These are phyloP conservation scores for Coemansia sp. DNA, from an alignment of 192 early-diverging fungal species.

Conservation along the genomic window DNA sequence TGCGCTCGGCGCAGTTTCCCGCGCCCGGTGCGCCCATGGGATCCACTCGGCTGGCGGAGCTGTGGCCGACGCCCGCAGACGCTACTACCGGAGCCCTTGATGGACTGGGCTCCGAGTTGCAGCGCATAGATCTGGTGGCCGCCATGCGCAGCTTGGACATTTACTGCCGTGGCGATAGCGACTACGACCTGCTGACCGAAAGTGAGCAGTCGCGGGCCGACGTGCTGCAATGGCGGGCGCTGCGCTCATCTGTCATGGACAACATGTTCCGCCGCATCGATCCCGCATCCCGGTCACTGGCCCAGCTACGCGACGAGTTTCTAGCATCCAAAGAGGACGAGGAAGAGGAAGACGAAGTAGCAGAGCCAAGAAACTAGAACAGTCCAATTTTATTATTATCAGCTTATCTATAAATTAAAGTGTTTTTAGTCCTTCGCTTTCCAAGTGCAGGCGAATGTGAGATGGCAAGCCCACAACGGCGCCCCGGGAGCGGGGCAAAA, in stretches of 20 bases:
- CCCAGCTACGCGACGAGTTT: slow-evolving; percentile 21
- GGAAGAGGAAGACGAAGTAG: neutral
- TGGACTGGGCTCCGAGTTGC: slow-evolving; percentile 20
- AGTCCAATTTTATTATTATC: neutral
- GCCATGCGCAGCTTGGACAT: slow-evolving; percentile 34
- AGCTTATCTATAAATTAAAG: slow-evolving; percentile 13
- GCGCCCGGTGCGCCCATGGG: slow-evolving; percentile 7
- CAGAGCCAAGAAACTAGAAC: neutral
- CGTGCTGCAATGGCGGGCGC: slow-evolving; percentile 42
- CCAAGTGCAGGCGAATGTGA: slow-evolving; percentile 40
- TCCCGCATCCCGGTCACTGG: slow-evolving; percentile 28
- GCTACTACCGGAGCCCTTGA: slow-evolving; percentile 8
- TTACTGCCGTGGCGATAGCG: slow-evolving; percentile 41
- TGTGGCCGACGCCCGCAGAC: slow-evolving; percentile 28
- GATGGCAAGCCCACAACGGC: slow-evolving; percentile 38
- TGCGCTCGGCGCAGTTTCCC: slow-evolving; percentile 2
- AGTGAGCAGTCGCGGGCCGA: slow-evolving; percentile 37
- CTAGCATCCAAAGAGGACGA: neutral
- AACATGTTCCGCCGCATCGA: slow-evolving; percentile 38
- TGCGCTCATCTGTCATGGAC: slow-evolving; percentile 30
- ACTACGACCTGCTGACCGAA: slow-evolving; percentile 45
- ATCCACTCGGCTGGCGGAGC: slow-evolving; percentile 8
- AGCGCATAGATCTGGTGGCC: slow-evolving; percentile 12
- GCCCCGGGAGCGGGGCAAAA: slow-evolving; percentile 29
- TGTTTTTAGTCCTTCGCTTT: slow-evolving; percentile 35